These are phyloP conservation scores for Geranomyces michiganensis DNA, from an alignment of 192 early-diverging fungal species.

Conservation along the genomic window DNA sequence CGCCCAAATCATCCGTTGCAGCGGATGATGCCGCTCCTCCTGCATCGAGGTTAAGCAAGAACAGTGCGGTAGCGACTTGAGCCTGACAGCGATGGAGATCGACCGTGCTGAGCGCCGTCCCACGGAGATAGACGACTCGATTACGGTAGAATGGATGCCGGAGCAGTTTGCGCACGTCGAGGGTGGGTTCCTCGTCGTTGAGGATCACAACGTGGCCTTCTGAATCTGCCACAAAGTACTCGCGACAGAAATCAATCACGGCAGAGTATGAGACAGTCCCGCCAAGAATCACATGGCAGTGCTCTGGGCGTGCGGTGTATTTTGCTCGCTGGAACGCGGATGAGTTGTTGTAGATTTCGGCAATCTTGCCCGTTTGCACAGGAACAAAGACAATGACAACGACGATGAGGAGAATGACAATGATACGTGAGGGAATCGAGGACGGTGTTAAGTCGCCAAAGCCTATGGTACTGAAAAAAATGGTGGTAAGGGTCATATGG, in stretches of 20 bases:
- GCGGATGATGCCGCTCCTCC: neutral
- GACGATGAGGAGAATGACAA: constrained; percentile 59
- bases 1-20: constrained; percentile 19
- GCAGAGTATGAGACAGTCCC: constrained; percentile 43
- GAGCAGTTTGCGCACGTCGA: constrained; percentile 44
- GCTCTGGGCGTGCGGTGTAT: constrained; percentile 25
- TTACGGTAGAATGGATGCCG: constrained; percentile 53
- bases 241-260: constrained; percentile 55
- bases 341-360: constrained; percentile 53
- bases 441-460: constrained; percentile 60
- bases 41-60: constrained; percentile 44
- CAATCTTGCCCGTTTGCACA: constrained; percentile 49
- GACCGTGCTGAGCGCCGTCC: constrained; percentile 34
- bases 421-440: constrained; percentile 48
- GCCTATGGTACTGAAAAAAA: constrained; percentile 49
- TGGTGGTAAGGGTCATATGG: too few relatives aligned
- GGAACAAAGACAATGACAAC: constrained; percentile 57
- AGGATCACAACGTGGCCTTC: constrained; percentile 49
- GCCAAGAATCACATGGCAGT: constrained; percentile 50
- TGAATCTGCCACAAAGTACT: constrained; percentile 50
- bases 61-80: constrained; percentile 48
- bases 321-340: constrained; percentile 52
- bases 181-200: constrained; percentile 33
- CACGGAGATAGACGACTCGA: constrained; percentile 47
- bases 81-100: constrained; percentile 50